Percentiles rank a stretch among this genome's conserved stretches.
phyloP scores from a whole-genome alignment of 345 rosid species.

The Cardamine occulta region DNA sequence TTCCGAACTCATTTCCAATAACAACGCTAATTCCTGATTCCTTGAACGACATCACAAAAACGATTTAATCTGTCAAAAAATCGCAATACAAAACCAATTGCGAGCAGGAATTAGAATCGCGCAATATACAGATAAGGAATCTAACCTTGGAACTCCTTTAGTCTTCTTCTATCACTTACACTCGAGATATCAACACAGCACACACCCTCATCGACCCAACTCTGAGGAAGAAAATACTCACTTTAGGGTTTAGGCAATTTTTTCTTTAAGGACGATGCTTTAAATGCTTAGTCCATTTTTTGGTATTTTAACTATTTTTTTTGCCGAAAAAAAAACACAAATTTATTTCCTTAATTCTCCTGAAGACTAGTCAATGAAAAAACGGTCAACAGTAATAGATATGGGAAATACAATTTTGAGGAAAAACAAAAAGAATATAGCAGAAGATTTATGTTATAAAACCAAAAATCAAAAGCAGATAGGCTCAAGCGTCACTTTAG shows the following conservation, averaged over 20 bases:
- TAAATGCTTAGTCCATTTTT: background rate
- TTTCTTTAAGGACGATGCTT: background rate
- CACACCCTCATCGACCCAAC: conserved; percentile 19
- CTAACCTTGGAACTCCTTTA: background rate
- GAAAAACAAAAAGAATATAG: background rate
- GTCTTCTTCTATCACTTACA: conserved; percentile 12
- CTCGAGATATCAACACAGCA: conserved; percentile 19
- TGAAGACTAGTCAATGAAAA: conserved; percentile 17
- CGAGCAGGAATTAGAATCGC: background rate
- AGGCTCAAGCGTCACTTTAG: conserved; percentile 18
- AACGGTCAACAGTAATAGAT: conserved; percentile 6
- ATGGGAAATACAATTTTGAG: conserved; percentile 1
- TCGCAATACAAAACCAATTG: conserved; percentile 1
- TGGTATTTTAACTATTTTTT: background rate
- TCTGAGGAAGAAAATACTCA: background rate
- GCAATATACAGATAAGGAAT: background rate
- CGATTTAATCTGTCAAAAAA: conserved; percentile 1
- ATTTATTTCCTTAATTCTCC: background rate
- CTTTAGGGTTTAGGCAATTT: conserved; percentile 35
- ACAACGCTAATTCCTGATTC: background rate
- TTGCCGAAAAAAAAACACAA: background rate
- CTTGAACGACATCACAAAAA: background rate
- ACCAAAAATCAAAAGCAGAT: background rate
- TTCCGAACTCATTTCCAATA: background rate
- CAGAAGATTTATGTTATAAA: background rate